Evolutionary conservation across 768 basidiomycete species (phyloP), one percentile per base, ranked within the genome.

Genomic region (Boletus vinaceobasis): DNA sequence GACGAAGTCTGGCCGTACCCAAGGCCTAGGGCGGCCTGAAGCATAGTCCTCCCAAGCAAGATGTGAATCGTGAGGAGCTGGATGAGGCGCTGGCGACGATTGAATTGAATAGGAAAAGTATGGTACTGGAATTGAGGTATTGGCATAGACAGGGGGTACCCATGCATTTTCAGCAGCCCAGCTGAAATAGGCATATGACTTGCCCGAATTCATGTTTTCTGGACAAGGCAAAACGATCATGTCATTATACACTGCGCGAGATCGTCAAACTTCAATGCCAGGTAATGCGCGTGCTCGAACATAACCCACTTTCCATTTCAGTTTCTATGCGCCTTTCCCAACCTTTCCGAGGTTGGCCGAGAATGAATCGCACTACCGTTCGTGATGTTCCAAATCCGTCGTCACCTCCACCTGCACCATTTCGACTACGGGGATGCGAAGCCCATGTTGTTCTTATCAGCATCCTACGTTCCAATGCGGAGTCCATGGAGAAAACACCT

Each of bases 131-230:
- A 71, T 64, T 37, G 76, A 74, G 48, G 76, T 73, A 59, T 79
- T 74, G 60, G 71, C 69, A 65, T 87, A 86, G 37, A 88, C 76
- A 19, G 90, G 86, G 39, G 93, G 93, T 0, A 98, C 93, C 82
- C 90, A 93, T 10, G 93, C 93, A 61, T 90, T 86, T 65, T 86
- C 81, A 36, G 90, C 83, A 5, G 95, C 92, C 96, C 96, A 98
- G 14, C 84, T 82, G 76, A 94, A 98, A 74, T 87, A 98, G 2
- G 87, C 83, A 66, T 96, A 79, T 5, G 90, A 90, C 72, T 98
- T 98, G 53, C 96, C 96, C 45, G 81, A 75, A 71, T 98, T 98
- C 96, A 98, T 98, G 71, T 98, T 97, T 74, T 98, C 96, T 10
- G 81, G 65, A 42, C 87, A 84, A 27, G 92, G 89, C 42, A 97